Base-by-base conservation (phyloP, 106 monocot genomes). In the Vanilla planifolia region DNA sequence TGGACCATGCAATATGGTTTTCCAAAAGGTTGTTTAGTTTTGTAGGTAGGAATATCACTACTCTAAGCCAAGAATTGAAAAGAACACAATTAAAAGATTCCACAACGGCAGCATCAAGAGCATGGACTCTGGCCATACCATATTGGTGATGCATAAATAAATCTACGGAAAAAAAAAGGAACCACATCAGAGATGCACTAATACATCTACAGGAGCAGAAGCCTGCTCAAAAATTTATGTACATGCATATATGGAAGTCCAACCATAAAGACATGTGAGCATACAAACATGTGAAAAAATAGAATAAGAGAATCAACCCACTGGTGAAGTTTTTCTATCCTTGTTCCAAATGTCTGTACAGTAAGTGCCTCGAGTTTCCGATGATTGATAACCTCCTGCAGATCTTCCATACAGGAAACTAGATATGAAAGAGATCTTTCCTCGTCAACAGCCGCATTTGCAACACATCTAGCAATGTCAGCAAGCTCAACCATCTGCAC, bases 301-400 rank as follows among this genome's bases (percentile, higher is more conserved):
- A 48, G 11, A 48, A 36, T 0, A 59, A 2, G 26, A 42, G 36
- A n/a, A 24, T 48, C 55, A 35, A 68, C 76, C 67, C 34, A 92
- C 98, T 80, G 76, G 64, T 92, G 91, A 48, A 98, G 92, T 55
- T 88, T 98, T 71, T 98, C 98, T 61, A 98, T 98, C 23, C 91
- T 88, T 36, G 88, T 71, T 58, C 98, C 98, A 80, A 98, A 98
- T 28, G 98, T 98, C 66, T 98, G 92, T 41, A 98, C 88, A 57
- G 92, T 98, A 68, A 98, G 84, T 44, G 98, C 98, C 61, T 98
- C 91, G 44, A 77, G 72, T 65, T 88, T 92, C 62, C 82, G 75
- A 43, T 82, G 91, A 61, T 67, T 82, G 58, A 88, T 71, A 55
- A 98, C 92, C 50, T 98, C 92, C 88, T 98, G 98, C 28, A 98